These are phyloP conservation scores for Colletotrichum karsti DNA, from an alignment of 2,329 filamentous ascomycete species.

Conservation along the genomic window DNA sequence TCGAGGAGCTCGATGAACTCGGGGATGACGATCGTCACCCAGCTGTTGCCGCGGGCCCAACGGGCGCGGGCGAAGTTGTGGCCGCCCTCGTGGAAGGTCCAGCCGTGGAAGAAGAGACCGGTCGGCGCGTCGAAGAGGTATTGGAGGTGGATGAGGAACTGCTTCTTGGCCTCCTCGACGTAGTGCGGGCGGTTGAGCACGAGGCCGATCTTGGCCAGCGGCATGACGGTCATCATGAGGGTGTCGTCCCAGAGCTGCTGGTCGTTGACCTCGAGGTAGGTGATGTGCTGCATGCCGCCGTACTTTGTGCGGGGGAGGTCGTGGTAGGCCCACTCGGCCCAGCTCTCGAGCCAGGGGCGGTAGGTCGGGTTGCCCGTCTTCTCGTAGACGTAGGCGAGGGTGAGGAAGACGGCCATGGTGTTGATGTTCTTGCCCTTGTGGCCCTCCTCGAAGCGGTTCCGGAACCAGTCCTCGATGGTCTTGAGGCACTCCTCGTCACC, in stretches of 20 bases:
- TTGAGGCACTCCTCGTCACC: constrained; percentile 66
- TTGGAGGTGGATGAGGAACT: constrained; percentile 81
- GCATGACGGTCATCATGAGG: constrained; percentile 87
- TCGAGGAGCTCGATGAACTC: constrained; percentile 81
- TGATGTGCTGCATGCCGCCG: constrained; percentile 79
- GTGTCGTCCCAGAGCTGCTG: constrained; percentile 88
- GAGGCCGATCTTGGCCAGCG: constrained; percentile 81
- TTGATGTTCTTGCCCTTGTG: constrained; percentile 88
- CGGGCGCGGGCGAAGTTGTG: constrained; percentile 67
- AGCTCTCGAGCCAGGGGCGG: constrained; percentile 79
- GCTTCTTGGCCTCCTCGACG: constrained; percentile 78
- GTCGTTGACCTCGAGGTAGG: constrained; percentile 75
- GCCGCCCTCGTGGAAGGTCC: constrained; percentile 76
- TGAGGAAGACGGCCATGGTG: constrained; percentile 82
- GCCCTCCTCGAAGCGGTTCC: constrained; percentile 71
- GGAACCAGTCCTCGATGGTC: constrained; percentile 80
- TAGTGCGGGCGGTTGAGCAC: constrained; percentile 76
- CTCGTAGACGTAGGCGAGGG: constrained; percentile 81
- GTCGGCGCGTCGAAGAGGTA: constrained; percentile 79
- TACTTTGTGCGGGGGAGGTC: constrained; percentile 76
- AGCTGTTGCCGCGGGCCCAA: constrained; percentile 72
- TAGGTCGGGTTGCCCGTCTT: constrained; percentile 74
- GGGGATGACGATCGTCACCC: constrained; percentile 85
- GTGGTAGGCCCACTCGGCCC: constrained; percentile 86
- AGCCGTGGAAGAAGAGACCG: constrained; percentile 83